These are phyloP conservation scores for Backusella psychrophila DNA, from an alignment of 192 early-diverging fungal species.

Conservation along the genomic window DNA sequence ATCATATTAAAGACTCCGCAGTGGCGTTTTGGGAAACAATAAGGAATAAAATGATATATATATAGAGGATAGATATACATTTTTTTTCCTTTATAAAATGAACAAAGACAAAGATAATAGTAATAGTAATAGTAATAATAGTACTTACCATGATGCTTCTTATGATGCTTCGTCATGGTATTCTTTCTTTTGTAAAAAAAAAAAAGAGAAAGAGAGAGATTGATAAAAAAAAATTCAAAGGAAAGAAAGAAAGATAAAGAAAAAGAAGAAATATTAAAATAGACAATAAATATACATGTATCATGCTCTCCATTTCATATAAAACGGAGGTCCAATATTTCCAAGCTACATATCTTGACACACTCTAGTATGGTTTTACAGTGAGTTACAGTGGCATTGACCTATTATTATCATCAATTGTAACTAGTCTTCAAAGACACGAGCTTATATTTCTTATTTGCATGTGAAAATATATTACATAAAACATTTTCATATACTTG, in stretches of 20 bases:
- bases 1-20: slow-evolving; percentile 6
- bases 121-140: not conserved
- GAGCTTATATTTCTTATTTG: not conserved
- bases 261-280: not conserved
- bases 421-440: not conserved
- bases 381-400: not conserved
- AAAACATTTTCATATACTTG: not conserved
- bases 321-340: not conserved
- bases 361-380: not conserved
- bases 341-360: not conserved
- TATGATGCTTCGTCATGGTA: not conserved
- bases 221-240: not conserved
- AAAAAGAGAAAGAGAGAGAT: not conserved
- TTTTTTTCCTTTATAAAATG: not conserved
- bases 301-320: not conserved
- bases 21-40: slow-evolving; percentile 5
- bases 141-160: not conserved
- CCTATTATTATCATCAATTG: slow-evolving; percentile 5
- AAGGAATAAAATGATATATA: not conserved
- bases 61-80: not conserved
- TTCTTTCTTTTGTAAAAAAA: not conserved
- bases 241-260: not conserved
- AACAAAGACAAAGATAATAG: not conserved
- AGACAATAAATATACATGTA: not conserved
- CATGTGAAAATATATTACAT: not conserved